These are phyloP conservation scores for Salvia miltiorrhiza DNA, from an alignment of 257 asterid genomes.

Conservation along the genomic window DNA sequence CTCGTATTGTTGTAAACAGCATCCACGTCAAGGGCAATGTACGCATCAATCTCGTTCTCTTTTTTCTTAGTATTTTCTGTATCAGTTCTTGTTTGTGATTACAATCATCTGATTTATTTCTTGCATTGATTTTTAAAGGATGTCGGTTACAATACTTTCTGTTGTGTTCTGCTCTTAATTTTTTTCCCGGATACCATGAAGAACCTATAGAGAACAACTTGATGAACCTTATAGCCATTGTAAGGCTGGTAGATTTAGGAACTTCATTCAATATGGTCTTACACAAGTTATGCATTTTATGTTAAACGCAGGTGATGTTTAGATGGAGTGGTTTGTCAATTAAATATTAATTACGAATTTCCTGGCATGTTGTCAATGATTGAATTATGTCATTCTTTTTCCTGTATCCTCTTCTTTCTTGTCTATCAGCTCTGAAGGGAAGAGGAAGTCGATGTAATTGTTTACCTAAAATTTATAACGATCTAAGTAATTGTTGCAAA, in stretches of 20 bases:
- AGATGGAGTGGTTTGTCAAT: background rate
- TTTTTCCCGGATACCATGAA: background rate
- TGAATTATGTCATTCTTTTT: background rate
- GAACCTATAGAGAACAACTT: background rate
- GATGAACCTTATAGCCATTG: background rate
- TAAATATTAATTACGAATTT: background rate
- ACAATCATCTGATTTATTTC: background rate
- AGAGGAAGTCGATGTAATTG: background rate
- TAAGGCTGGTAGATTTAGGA: background rate
- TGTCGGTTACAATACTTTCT: background rate
- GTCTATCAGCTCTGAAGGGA: background rate
- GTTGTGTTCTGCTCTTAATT: background rate
- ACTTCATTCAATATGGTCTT: background rate
- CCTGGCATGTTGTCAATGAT: background rate
- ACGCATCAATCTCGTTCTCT: conserved; percentile 33
- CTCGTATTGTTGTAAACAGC: conserved; percentile 82
- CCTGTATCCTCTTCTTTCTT: background rate
- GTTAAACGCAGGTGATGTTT: background rate
- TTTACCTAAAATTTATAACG: background rate
- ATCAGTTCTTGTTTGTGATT: background rate
- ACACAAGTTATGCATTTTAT: background rate
- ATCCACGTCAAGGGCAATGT: conserved; percentile 97
- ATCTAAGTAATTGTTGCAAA: background rate
- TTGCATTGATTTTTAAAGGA: background rate
- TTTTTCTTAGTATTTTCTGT: background rate